Conservation (phyloP, 2,329 filamentous ascomycete genomes). For the Pseudogymnoascus sp. region DNA sequence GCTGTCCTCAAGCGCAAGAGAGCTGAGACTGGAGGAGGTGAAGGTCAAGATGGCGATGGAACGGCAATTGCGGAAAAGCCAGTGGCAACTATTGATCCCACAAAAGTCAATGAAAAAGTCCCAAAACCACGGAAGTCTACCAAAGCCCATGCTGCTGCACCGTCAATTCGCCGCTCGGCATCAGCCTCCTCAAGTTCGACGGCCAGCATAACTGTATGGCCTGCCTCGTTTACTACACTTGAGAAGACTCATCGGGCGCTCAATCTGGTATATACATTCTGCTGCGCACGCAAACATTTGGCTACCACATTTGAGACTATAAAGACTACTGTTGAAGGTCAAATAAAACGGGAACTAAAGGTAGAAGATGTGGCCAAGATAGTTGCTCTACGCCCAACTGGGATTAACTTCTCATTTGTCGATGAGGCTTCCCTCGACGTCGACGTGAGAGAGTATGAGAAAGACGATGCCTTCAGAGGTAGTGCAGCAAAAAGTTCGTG, state of each 20-base stretch:
- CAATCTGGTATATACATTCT: slow-evolving; percentile 92
- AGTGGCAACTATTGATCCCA: slow-evolving; percentile 37
- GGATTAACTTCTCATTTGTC: slow-evolving; percentile 78
- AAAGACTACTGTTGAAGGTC: slow-evolving; percentile 72
- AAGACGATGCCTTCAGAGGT: slow-evolving; percentile 57
- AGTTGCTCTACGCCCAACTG: slow-evolving; percentile 65
- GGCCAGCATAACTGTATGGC: slow-evolving; percentile 47
- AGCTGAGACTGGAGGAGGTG: slow-evolving; percentile 22
- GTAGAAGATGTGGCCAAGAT: slow-evolving; percentile 78
- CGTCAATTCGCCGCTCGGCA: slow-evolving; percentile 8
- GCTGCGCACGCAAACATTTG: slow-evolving; percentile 84
- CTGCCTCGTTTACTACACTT: slow-evolving; percentile 62
- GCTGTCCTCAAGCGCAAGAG: slow-evolving; percentile 33
- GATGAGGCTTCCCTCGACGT: slow-evolving; percentile 77
- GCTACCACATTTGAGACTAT: slow-evolving; percentile 89
- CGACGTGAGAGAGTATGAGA: slow-evolving; percentile 61
- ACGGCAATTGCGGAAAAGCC: slow-evolving; percentile 10
- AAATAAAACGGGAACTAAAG: slow-evolving; percentile 62
- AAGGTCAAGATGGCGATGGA: slow-evolving; percentile 11
- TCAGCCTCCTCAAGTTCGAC: slow-evolving; percentile 22
- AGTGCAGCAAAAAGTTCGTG: slow-evolving; percentile 41
- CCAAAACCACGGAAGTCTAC: slow-evolving; percentile 38
- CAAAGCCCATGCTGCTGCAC: slow-evolving; percentile 26
- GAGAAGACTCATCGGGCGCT: slow-evolving; percentile 74
- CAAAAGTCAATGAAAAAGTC: slow-evolving; percentile 49